Base-by-base conservation (phyloP, 495 filamentous ascomycete genomes). In the Staphylotrichum longicolle region DNA sequence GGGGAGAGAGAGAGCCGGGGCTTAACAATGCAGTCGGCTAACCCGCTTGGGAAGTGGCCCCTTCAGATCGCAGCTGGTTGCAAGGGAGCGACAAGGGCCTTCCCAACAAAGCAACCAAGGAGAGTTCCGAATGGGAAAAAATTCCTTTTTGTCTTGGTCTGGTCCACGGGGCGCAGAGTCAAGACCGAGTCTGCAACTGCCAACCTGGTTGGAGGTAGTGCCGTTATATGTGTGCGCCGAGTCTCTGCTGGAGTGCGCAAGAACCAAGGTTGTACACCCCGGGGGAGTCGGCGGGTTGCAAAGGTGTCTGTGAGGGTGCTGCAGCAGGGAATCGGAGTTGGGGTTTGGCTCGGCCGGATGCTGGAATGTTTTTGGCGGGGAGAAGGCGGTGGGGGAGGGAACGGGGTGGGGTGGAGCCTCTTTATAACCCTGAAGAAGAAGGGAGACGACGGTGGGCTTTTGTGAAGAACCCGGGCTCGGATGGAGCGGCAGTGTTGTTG, bases 31-130 rank as follows among this genome's bases (percentile, higher is more conserved):
- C 11, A 40, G 10, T 20, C 50, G 57, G 42, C 63, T 65, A 60
- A 54, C 63, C 58, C 32, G 48, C 45, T 65, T 55, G 41, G 58
- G 63, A 64, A 49, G n/a, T 59, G 61, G 61, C 27, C n/a, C 41
- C 9, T 40, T 54, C 46, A 64, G 33, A 44, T n/a, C 20, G 45
- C 14, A 57, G 39, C 34, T 47, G 20, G 15, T 34, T 37, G 51
- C 50, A 52, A 61, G 52, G 49, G 33, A 33, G 46, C 42, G 45
- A 56, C 57, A 61, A 48, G 40, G 63, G 35, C 49, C 44, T 51
- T 33, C 52, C 52, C 20, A 39, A 64, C 57, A 63, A 63, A 63
- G 62, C 50, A 2, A 32, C 47, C 49, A 34, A 32, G 11, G 41
- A 20, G 47, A 27, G 20, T 27, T 27, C 20, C 20, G 20, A 27